Evolutionary conservation across 192 early-diverging fungal species (phyloP), one percentile per base, ranked within the genome.

Genomic region (Dimargaris xerosporica): DNA sequence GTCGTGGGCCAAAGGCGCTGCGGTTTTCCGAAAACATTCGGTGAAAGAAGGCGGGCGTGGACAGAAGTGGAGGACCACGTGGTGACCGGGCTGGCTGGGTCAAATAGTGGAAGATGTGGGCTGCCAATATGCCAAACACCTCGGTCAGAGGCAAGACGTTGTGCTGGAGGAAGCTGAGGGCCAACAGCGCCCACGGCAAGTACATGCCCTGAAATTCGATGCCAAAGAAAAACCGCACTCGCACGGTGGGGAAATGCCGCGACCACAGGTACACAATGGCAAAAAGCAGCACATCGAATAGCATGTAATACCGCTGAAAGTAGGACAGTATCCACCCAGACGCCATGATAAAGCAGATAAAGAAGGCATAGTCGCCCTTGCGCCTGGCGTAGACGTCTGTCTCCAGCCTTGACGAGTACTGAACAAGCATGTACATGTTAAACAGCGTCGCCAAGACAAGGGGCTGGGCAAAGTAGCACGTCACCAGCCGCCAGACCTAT

Each of bases 341-440:
- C 12, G 56, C 44, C 64, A 66, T 67, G 61, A 73, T 73, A 54
- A 91, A 82, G 26, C 85, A 26, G 23, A 90, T 44, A 43, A 89
- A 91, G 68, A 80, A 91, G 15, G 82, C 77, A 65, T 86, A 91
- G 69, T 96, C 93, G 3, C 87, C 90, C 26, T 81, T 76, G 23
- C 85, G 70, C 7, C 83, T 78, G 9, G 62, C 71, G 69, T 81
- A 93, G 39, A 80, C 72, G 19, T 75, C 67, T 10, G 62, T 71
- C 69, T 96, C 93, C 26, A 96, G 73, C 11, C 85, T 77, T 0
- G 64, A 61, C 21, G 88, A 87, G 71, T 87, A 78, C 58, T 72
- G 78, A 73, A 82, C 88, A 28, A 92, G 55, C 65, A 90, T 87
- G 66, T 88, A 85, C 39, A 91, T 66, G 60, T 80, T 75, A 62